A percentile compares a stretch with the other conserved stretches of the same genome.
Evolutionary conservation across 768 basidiomycete species (phyloP).

Genomic region (Termitomyces sp.): DNA sequence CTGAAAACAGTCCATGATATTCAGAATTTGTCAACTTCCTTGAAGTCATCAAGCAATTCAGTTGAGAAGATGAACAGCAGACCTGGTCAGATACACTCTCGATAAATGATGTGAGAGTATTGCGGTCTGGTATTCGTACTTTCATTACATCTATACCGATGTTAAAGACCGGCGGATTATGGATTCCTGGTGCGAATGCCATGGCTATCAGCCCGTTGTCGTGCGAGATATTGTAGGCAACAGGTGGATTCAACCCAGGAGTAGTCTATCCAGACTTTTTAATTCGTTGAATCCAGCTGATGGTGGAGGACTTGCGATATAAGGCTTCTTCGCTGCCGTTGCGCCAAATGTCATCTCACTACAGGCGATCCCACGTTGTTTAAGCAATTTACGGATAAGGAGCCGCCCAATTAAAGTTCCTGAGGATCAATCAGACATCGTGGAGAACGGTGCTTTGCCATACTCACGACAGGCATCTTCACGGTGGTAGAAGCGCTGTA

Average conservation of each 20-base stretch:
- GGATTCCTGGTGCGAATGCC: constrained; percentile 43
- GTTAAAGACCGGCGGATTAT: constrained; percentile 46
- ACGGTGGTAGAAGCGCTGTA: constrained; percentile 62
- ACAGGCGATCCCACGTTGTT: constrained; percentile 46
- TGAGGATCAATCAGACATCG: constrained; percentile 20
- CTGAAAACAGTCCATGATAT: constrained; percentile 29
- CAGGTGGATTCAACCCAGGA: constrained; percentile 39
- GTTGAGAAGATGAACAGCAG: constrained; percentile 3
- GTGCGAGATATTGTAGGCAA: constrained; percentile 80
- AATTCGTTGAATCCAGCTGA: neutral
- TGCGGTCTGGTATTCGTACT: constrained; percentile 53
- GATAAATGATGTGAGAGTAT: constrained; percentile 55
- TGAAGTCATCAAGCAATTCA: neutral
- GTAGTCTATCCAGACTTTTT: constrained; percentile 29
- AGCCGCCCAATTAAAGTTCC: constrained; percentile 77
- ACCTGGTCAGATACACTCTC: constrained; percentile 64
- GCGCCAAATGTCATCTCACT: constrained; percentile 43
- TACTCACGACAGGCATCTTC: constrained; percentile 71
- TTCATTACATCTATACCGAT: constrained; percentile 84
- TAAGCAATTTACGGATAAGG: constrained; percentile 59
- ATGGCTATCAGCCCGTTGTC: constrained; percentile 71
- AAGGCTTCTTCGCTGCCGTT: constrained; percentile 72
- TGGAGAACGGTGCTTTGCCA: neutral
- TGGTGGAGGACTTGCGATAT: constrained; percentile 43
- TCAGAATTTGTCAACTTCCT: constrained; percentile 40